Evolutionary conservation across 768 basidiomycete species (phyloP).

Genomic region (Pleurotus sapidus): DNA sequence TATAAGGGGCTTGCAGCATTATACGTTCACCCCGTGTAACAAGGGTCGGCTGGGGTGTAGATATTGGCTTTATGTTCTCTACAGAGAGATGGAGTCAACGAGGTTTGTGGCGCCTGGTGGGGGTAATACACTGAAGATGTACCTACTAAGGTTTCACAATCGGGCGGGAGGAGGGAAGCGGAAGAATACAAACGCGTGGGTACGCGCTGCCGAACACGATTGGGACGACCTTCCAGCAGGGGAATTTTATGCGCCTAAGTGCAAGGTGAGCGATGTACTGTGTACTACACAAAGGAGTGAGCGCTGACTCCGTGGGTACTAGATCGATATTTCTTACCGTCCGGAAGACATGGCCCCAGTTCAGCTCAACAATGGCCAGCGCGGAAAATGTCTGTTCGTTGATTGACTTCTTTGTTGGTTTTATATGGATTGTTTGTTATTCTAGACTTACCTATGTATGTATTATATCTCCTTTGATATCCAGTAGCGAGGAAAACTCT

Average conservation of each 20-base stretch:
- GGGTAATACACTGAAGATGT: background rate
- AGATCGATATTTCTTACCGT: background rate
- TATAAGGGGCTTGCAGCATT: slow-evolving; percentile 11
- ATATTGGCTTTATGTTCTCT: slow-evolving; percentile 13
- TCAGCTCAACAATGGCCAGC: background rate
- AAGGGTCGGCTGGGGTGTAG: slow-evolving; percentile 19
- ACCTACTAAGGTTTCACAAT: background rate
- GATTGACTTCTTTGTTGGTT: background rate
- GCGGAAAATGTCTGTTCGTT: slow-evolving; percentile 1
- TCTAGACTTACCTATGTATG: too few relatives aligned
- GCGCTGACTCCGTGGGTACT: background rate
- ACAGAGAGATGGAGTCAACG: background rate
- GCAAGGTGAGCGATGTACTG: background rate
- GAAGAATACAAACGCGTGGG: background rate
- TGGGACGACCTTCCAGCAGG: slow-evolving; percentile 2
- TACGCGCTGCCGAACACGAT: background rate
- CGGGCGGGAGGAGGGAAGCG: background rate
- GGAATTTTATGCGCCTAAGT: background rate
- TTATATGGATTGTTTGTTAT: too few relatives aligned
- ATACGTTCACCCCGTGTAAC: slow-evolving; percentile 11
- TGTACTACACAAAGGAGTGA: background rate
- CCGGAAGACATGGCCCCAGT: background rate
- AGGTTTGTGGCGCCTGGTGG: background rate
- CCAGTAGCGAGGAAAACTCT: too few relatives aligned
- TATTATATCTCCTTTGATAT: too few relatives aligned